phyloP scores from a whole-genome alignment of 2,329 filamentous ascomycete genomes.

The Cercospora sp. region DNA sequence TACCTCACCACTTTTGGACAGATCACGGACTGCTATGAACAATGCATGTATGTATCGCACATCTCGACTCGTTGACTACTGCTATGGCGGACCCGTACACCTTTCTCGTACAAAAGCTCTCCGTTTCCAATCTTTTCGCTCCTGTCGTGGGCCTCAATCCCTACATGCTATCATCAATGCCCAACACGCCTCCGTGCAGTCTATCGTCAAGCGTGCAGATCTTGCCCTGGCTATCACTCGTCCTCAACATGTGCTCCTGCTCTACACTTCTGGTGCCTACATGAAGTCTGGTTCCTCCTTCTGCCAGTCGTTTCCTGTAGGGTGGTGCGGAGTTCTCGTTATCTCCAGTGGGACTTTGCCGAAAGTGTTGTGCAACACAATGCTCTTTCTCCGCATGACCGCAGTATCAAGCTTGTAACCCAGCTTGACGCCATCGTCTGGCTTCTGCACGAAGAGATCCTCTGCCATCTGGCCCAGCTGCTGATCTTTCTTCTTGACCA shows the following conservation, averaged over 20 bases:
- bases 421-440: not conserved
- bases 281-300: not conserved
- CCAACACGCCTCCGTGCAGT: not conserved
- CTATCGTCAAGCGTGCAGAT: not conserved
- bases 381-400: not conserved
- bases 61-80: not conserved
- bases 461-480: not conserved
- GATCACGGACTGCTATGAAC: not conserved
- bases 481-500: not conserved
- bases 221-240: not conserved
- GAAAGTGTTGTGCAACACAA: not conserved
- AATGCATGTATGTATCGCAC: not conserved
- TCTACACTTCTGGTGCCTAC: not conserved
- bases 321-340: no score
- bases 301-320: not conserved
- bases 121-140: no score
- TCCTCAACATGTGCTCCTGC: not conserved
- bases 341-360: not conserved
- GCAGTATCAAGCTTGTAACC: not conserved
- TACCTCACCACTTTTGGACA: not conserved
- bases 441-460: not conserved
- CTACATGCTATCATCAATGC: not conserved
- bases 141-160: not conserved
- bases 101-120: no score
- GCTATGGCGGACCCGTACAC: not conserved